phyloP scores from a whole-genome alignment of 768 basidiomycete genomes.

The Podaxis mareebaensis region DNA sequence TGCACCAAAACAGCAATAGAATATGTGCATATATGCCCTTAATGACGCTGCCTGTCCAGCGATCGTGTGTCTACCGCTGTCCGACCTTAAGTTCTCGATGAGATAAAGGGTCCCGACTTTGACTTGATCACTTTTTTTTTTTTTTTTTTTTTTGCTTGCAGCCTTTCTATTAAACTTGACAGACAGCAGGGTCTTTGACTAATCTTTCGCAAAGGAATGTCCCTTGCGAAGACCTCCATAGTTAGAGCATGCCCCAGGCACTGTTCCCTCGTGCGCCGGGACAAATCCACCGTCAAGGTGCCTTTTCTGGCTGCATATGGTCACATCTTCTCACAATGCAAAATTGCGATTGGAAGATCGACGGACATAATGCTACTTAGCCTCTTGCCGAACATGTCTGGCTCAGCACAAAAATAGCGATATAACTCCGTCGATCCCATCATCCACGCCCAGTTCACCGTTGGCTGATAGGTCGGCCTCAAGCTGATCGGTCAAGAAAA shows the following conservation, averaged over 20 bases:
- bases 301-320: neutral
- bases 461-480: slow-evolving; percentile 7
- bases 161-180: neutral
- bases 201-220: neutral
- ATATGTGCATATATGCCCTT: neutral
- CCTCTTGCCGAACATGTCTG: neutral
- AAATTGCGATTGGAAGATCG: slow-evolving; percentile 1
- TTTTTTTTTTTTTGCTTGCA: neutral
- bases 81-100: neutral
- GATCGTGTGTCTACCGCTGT: neutral
- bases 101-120: neutral
- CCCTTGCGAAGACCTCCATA: neutral
- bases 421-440: neutral
- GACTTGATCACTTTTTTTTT: neutral
- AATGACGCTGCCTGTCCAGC: neutral
- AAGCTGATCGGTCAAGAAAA: neutral
- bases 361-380: neutral
- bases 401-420: slow-evolving; percentile 1
- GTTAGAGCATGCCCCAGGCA: neutral
- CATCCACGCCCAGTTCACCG: neutral
- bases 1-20: slow-evolving; percentile 40
- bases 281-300: neutral
- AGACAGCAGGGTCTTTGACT: neutral
- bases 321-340: neutral
- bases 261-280: neutral